A percentile compares a stretch with the other conserved stretches of the same genome.
Conservation (phyloP, 768 basidiomycete species). For the Leccinum uliginosum region DNA sequence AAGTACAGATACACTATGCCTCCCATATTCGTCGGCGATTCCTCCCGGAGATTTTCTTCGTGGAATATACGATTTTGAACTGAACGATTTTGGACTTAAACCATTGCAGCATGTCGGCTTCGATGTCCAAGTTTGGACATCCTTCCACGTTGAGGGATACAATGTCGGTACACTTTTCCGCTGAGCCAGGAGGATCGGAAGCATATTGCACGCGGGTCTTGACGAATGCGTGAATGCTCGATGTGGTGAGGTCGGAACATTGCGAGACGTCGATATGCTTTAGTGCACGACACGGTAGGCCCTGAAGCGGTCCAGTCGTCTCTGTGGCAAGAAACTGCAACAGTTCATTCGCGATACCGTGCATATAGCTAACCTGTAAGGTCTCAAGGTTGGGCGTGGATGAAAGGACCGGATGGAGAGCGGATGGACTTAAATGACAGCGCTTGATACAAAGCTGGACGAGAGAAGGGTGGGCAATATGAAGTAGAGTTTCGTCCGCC, state of each 20-base stretch:
- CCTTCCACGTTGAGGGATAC: constrained; percentile 48
- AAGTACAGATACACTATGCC: neutral
- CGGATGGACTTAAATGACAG: constrained; percentile 21
- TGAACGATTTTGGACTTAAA: constrained; percentile 46
- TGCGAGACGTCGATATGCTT: constrained; percentile 53
- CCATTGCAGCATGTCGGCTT: constrained; percentile 56
- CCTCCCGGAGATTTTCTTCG: constrained; percentile 41
- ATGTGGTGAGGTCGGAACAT: constrained; percentile 49
- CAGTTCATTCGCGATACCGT: constrained; percentile 33
- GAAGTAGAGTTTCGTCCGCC: constrained; percentile 23
- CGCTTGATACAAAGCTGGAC: constrained; percentile 39
- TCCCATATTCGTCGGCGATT: constrained; percentile 23
- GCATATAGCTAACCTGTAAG: constrained; percentile 38
- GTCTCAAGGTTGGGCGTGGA: constrained; percentile 36
- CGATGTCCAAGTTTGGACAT: constrained; percentile 47
- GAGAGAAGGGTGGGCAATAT: constrained; percentile 25
- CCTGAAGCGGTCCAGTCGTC: constrained; percentile 7
- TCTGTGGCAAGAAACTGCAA: constrained; percentile 38
- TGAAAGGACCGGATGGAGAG: constrained; percentile 32
- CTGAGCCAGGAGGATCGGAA: constrained; percentile 15
- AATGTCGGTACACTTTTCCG: constrained; percentile 29
- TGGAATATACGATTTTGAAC: constrained; percentile 59
- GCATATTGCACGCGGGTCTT: constrained; percentile 38
- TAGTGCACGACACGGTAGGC: constrained; percentile 42
- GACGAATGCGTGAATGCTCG: constrained; percentile 50